Conservation (phyloP, 768 basidiomycete species). For the Lactifluus rugatus region DNA sequence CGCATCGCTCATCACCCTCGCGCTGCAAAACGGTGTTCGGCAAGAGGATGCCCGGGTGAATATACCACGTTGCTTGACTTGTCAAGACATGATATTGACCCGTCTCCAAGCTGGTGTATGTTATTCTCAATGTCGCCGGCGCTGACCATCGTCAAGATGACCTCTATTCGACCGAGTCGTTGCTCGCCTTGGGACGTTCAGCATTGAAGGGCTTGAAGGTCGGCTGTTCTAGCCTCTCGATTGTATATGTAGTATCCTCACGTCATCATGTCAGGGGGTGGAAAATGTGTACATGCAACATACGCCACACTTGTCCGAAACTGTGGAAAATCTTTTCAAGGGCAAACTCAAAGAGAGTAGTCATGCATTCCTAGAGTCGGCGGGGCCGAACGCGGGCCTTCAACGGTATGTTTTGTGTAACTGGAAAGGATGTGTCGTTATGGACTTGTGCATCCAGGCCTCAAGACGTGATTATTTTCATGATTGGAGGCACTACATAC, state of each 20-base stretch:
- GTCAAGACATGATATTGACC: not conserved
- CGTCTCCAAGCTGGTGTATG: slow-evolving; percentile 71
- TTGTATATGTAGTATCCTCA: slow-evolving; percentile 9
- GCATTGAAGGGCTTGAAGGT: slow-evolving; percentile 95
- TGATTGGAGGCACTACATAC: slow-evolving; percentile 94
- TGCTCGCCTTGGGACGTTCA: slow-evolving; percentile 88
- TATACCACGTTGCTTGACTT: not conserved
- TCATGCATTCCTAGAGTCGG: slow-evolving; percentile 80
- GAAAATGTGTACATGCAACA: slow-evolving; percentile 99
- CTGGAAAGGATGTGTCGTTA: not conserved
- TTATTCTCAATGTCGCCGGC: slow-evolving; percentile 85
- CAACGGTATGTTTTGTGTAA: slow-evolving; percentile 45
- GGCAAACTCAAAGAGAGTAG: slow-evolving; percentile 79
- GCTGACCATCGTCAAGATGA: slow-evolving; percentile 97
- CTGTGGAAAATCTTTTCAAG: slow-evolving; percentile 79
- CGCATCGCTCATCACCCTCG: slow-evolving; percentile 60
- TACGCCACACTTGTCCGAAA: slow-evolving; percentile 85
- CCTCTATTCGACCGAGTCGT: slow-evolving; percentile 88
- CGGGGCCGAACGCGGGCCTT: slow-evolving; percentile 55
- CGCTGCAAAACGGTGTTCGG: slow-evolving; percentile 66
- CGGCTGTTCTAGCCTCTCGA: slow-evolving; percentile 7
- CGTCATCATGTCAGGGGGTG: slow-evolving; percentile 57
- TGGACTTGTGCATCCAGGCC: slow-evolving; percentile 42
- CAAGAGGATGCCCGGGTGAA: slow-evolving; percentile 66
- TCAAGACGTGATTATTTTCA: slow-evolving; percentile 93